These are phyloP conservation scores for Dictyostelium firmibasis DNA, from an alignment of 78 protist species.

Conservation along the genomic window DNA sequence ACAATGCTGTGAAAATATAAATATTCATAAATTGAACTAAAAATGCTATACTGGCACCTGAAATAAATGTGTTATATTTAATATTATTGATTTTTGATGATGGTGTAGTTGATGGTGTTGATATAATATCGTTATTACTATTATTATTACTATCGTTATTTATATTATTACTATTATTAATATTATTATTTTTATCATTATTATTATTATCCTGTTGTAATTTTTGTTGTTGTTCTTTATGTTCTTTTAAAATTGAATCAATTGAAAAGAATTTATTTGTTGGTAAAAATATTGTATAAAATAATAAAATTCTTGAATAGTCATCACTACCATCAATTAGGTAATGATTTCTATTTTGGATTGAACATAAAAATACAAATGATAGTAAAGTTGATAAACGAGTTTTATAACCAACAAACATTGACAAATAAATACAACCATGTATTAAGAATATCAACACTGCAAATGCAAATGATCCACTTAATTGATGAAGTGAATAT, in stretches of 20 bases:
- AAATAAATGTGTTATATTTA: background rate
- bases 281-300: slow-evolving; percentile 55
- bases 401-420: slow-evolving; percentile 53
- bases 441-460: background rate
- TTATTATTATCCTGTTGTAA: background rate
- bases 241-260: slow-evolving; percentile 19
- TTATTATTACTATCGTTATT: background rate
- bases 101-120: background rate
- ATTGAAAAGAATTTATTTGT: background rate
- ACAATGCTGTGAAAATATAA: slow-evolving; percentile 50
- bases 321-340: slow-evolving; percentile 68
- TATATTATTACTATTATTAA: too few species aligned
- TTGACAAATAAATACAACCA: background rate
- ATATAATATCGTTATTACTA: background rate
- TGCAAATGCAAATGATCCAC: background rate
- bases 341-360: slow-evolving; percentile 58
- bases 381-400: slow-evolving; percentile 1
- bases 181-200: background rate
- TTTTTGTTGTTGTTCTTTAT: background rate
- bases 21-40: slow-evolving; percentile 22
- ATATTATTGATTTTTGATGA: background rate
- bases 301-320: slow-evolving; percentile 17
- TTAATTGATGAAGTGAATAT: slow-evolving; percentile 25
- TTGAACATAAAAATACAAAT: slow-evolving; percentile 22
- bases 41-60: slow-evolving; percentile 11